Conservation (phyloP, 2,329 filamentous ascomycete species). For the Tolypocladium ovalisporum region DNA sequence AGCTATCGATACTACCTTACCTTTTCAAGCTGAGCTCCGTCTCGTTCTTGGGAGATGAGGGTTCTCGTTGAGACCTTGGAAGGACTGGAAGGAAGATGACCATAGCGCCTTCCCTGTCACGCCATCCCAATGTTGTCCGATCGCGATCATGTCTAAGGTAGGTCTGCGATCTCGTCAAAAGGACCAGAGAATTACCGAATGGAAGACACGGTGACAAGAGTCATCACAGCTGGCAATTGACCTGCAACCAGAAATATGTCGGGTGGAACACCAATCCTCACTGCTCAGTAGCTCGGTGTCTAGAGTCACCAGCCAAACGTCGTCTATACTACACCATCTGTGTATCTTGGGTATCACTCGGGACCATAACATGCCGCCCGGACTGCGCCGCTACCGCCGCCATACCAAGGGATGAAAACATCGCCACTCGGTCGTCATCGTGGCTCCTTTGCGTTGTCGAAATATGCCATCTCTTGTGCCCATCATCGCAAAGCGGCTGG, state of each 20-base stretch:
- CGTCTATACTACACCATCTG: background rate
- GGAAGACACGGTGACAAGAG: background rate
- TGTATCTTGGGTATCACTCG: constrained; percentile 1
- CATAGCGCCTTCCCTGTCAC: no score
- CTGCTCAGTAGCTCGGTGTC: background rate
- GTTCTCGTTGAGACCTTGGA: no score
- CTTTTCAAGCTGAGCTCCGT: no score
- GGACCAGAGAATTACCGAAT: background rate
- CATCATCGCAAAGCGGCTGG: background rate
- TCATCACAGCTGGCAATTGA: background rate
- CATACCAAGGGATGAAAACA: background rate
- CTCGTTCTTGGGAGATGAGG: no score
- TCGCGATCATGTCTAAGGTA: no score
- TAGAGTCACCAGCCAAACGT: background rate
- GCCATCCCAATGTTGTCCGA: no score
- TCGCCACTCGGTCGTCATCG: background rate
- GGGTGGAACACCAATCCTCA: background rate
- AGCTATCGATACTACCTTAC: no score
- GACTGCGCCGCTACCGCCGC: background rate
- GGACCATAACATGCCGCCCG: background rate
- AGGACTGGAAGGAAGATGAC: no score
- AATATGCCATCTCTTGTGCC: background rate
- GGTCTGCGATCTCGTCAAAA: background rate
- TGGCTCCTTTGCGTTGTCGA: background rate
- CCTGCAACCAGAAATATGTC: background rate